Percentiles rank a stretch among this genome's conserved stretches.
Evolutionary conservation across 768 basidiomycete genomes (phyloP).

Genomic region (Tylopilus felleus): DNA sequence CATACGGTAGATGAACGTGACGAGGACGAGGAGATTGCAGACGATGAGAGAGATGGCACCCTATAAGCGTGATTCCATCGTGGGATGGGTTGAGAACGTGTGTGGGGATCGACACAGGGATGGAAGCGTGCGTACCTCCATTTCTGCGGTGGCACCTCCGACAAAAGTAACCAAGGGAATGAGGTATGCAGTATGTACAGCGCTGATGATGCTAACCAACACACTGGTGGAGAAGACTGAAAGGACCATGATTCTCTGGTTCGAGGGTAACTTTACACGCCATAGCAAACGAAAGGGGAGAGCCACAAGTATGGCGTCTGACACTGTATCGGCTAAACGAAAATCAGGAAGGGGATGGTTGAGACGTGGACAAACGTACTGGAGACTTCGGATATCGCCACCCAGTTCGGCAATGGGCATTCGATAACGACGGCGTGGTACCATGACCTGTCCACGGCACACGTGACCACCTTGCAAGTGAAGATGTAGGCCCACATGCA

Average conservation of each 20-base stretch:
- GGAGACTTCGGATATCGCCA: constrained; percentile 51
- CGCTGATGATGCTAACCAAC: constrained; percentile 42
- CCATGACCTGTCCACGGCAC: constrained; percentile 39
- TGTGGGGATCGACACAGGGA: not conserved
- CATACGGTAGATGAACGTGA: constrained; percentile 32
- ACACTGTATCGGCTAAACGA: constrained; percentile 42
- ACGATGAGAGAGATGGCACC: constrained; percentile 38
- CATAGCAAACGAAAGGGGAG: constrained; percentile 46
- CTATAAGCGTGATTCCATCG: constrained; percentile 12
- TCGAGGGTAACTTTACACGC: constrained; percentile 39
- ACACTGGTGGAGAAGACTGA: constrained; percentile 53
- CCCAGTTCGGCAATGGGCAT: constrained; percentile 43
- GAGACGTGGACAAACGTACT: constrained; percentile 35
- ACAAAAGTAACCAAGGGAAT: constrained; percentile 28
- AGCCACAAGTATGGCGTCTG: constrained; percentile 44
- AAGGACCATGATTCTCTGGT: constrained; percentile 39
- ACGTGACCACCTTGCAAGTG: constrained; percentile 35
- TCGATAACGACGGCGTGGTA: constrained; percentile 34
- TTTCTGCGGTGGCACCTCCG: constrained; percentile 31
- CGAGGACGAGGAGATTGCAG: constrained; percentile 41
- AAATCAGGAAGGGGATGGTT: not conserved
- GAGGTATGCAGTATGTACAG: constrained; percentile 41
- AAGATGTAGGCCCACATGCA: constrained; percentile 22
- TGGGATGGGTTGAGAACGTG: not conserved
- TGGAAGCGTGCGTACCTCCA: constrained; percentile 37